phyloP scores from a whole-genome alignment of 176 grass and related monocot genomes.

The Olyra latifolia region DNA sequence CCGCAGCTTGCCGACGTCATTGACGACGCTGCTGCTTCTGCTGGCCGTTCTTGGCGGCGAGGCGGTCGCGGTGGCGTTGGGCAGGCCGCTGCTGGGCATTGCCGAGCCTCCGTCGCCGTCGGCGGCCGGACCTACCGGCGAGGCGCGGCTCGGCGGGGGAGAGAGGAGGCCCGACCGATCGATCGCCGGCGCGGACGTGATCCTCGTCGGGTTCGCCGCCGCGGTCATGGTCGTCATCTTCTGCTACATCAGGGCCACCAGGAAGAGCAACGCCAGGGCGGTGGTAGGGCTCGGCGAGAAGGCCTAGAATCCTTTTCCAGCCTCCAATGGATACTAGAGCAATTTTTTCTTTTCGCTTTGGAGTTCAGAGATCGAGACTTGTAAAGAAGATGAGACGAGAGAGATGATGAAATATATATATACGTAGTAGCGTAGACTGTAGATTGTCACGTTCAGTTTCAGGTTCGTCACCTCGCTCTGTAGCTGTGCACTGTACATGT shows the following conservation, averaged over 20 bases:
- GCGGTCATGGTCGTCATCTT: slow-evolving; percentile 62
- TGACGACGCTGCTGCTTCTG: slow-evolving; percentile 29
- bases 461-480: not conserved
- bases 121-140: slow-evolving; percentile 9
- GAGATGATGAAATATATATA: not conserved
- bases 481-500: not conserved
- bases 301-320: not conserved
- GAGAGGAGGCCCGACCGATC: slow-evolving; percentile 46
- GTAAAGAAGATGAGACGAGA: not conserved
- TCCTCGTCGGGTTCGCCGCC: slow-evolving; percentile 74
- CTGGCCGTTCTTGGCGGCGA: not conserved
- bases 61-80: not conserved
- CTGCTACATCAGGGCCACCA: slow-evolving; percentile 73
- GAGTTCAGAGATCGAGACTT: slow-evolving; percentile 10
- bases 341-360: not conserved
- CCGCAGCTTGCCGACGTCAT: not conserved
- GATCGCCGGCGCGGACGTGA: slow-evolving; percentile 67
- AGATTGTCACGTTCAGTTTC: not conserved
- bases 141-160: not conserved
- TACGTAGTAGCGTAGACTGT: not conserved
- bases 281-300: not conserved
- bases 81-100: slow-evolving; percentile 44
- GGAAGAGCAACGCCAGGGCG: slow-evolving; percentile 25
- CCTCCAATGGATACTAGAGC: not conserved
- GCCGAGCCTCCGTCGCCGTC: slow-evolving; percentile 37